Evolutionary conservation across 148 eudicot genomes (phyloP), one percentile per base, ranked within the genome.

Genomic region (Nepenthes gracilis): DNA sequence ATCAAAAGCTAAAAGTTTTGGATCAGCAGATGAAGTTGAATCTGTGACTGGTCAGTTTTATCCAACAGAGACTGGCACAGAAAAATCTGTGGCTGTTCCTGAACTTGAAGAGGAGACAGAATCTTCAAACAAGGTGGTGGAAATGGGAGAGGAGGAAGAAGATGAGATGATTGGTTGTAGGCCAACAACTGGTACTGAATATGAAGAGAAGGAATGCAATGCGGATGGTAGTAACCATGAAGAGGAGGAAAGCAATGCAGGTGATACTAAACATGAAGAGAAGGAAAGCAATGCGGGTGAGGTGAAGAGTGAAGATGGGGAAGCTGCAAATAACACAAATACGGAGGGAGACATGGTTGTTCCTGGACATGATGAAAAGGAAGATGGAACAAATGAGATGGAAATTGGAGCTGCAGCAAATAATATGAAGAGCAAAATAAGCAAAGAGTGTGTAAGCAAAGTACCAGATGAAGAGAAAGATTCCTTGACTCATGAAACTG

Each of bases 1-100:
- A 63, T 66, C 64, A 38, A 63, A 60, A 52, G 11, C 57, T 54
- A 63, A 72, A 66, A 53, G 9, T 35, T 10, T 57, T 58, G 63
- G 51, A 56, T 62, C 58, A 48, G 8, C 34, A 11, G 53, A 49
- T 12, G 6, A 49, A 2, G 10, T 12, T 23, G 23, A 23, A 23
- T 23, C 23, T 23, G 23, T 23, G 23, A 23, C 23, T 23, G 23
- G 23, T 23, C 23, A 23, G 23, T 23, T 23, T 23, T 23, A 23
- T 23, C 23, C 23, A 49, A 49, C 53, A 49, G 53, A 49, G 13
- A 49, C 53, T 6, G 11, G 13, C 13, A 10, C 4, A 1, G 53
- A 49, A 49, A 12, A 49, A 49, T 49, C 53, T 49, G 6, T 49
- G 12, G 53, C 12, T 49, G 10, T 11, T 49, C 3, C 53, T 49